Evolutionary conservation across 495 filamentous ascomycete species (phyloP), one percentile per base, ranked within the genome.

Genomic region (Penicillium roqueforti): DNA sequence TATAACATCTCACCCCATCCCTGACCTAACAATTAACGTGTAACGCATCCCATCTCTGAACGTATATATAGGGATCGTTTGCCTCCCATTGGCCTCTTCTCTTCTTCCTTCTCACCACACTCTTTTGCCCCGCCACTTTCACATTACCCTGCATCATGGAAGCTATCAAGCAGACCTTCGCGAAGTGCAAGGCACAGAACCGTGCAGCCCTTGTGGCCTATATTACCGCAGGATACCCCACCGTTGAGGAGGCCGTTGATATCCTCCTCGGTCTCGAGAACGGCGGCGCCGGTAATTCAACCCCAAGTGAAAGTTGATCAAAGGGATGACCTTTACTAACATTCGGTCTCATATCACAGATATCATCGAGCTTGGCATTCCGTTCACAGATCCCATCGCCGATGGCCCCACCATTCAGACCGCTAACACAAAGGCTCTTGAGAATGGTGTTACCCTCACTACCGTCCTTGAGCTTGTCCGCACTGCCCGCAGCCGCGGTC

Each of bases 301-400:
- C 43, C 49, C n/a, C 23, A 25, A 20, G 16, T 18, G 32, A 4
- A 22, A 39, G 22, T 58, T 50, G 41, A 53, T 29, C 47, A 3
- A 8, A 9, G 42, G 46, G 43, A 41, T 45, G 16, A 18, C 20
- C 29, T 41, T 37, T 36, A 57, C 26, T 40, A 7, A 34, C 25
- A 47, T 6, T 13, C 37, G 13, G 14, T 20, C 26, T 23, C 32
- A 14, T 16, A 11, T 18, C 25, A 32, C 11, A 52, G 50, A 52
- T 36, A 52, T 52, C 29, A 52, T 52, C n/a, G 50, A 52, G 40
- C 50, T 44, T 42, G 91, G 92, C 36, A 79, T 96, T 37, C 95
- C 95, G 40, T 99, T 99, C 80, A 97, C 95, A 47, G 93, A 99
- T 65, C 93, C 93, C 19, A 97, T 96, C 73, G 92, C 91, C 51